phyloP scores from a whole-genome alignment of 2,329 filamentous ascomycete species.

The Emmonsiellopsis sp. region DNA sequence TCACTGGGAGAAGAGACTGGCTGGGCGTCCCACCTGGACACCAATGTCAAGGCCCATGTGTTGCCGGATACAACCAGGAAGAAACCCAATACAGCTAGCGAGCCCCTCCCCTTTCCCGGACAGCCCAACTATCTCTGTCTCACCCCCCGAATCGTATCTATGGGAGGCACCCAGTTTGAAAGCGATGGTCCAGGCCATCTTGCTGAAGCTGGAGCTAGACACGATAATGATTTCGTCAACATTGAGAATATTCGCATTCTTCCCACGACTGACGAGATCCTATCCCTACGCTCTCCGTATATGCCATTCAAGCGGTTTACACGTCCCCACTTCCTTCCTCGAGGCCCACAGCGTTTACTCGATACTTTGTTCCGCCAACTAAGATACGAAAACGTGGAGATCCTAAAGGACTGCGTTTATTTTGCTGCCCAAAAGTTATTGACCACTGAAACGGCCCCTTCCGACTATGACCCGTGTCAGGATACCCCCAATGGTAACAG shows the following conservation, averaged over 20 bases:
- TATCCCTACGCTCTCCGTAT: conserved; percentile 10
- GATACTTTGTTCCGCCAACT: conserved; percentile 16
- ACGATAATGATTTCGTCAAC: conserved; percentile 15
- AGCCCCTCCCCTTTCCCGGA: neutral
- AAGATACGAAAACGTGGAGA: conserved; percentile 14
- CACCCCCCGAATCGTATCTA: conserved; percentile 2
- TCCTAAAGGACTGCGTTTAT: conserved; percentile 14
- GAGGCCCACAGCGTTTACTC: conserved; percentile 11
- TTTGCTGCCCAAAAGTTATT: conserved; percentile 13
- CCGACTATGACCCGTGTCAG: conserved; percentile 12
- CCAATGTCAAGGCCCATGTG: neutral
- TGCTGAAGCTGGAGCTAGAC: conserved; percentile 11
- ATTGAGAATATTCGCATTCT: conserved; percentile 15
- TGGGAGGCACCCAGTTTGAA: conserved; percentile 10
- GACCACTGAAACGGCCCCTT: neutral
- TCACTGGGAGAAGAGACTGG: no score
- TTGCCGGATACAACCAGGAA: neutral
- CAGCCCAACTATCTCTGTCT: conserved; percentile 10
- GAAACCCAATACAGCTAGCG: neutral
- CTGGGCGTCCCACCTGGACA: neutral
- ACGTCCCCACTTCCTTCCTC: conserved; percentile 8
- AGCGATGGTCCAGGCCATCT: conserved; percentile 19
- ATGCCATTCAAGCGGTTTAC: conserved; percentile 12
- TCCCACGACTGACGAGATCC: conserved; percentile 17
- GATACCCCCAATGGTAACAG: conserved; percentile 11